Evolutionary conservation across 83 land plant genomes (phyloP).

Genomic region (Diphasiastrum complanatum): DNA sequence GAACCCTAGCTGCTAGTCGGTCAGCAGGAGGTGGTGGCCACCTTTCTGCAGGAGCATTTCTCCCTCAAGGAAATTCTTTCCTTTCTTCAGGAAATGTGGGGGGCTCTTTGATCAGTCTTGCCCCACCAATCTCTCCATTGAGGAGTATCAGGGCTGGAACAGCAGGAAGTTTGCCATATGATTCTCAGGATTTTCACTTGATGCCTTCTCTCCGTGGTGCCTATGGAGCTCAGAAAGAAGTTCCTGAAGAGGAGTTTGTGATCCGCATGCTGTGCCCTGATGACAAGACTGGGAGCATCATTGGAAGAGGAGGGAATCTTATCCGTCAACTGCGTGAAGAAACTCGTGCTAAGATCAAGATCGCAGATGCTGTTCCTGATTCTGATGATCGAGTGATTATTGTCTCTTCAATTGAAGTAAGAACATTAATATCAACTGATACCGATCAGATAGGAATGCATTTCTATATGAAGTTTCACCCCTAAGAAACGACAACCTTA

Average conservation of each 20-base stretch:
- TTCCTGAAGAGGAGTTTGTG: constrained; percentile 31
- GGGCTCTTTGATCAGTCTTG: constrained; percentile 4
- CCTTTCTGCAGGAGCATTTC: constrained; percentile 7
- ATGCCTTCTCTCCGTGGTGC: constrained; percentile 19
- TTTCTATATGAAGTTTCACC: not conserved
- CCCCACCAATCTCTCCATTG: constrained; percentile 28
- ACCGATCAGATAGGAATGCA: not conserved
- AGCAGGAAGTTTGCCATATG: constrained; percentile 7
- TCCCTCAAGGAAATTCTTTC: constrained; percentile 26
- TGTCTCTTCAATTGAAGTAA: constrained; percentile 45
- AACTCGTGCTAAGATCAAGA: constrained; percentile 41
- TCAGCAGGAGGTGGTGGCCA: constrained; percentile 18
- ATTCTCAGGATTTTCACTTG: no score
- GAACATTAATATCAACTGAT: not conserved
- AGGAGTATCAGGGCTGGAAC: constrained; percentile 21
- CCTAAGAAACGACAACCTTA: not conserved
- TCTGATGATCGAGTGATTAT: constrained; percentile 50
- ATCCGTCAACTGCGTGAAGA: constrained; percentile 41
- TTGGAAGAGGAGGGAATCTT: constrained; percentile 48
- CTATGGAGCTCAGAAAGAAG: constrained; percentile 20
- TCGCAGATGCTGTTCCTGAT: constrained; percentile 31
- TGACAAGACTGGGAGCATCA: constrained; percentile 46
- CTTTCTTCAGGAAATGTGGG: constrained; percentile 23
- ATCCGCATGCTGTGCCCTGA: constrained; percentile 47
- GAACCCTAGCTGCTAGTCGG: constrained; percentile 16